Conservation (phyloP, 176 grass and related monocot genomes). For the Phoenix roebelenii region DNA sequence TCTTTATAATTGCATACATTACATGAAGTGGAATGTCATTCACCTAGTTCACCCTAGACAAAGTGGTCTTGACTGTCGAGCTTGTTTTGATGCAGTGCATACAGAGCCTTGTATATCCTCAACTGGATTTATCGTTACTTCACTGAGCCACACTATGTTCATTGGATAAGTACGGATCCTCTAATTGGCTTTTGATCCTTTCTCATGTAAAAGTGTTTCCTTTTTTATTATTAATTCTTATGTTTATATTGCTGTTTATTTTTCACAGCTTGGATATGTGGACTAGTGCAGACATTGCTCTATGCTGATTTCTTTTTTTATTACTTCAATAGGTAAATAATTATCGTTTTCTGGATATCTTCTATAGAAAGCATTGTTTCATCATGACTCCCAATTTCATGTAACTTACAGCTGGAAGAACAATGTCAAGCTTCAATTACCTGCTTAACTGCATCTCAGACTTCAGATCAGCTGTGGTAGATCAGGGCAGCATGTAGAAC, state of each 20-base stretch:
- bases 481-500: too few species aligned
- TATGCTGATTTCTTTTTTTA: slow-evolving; percentile 98
- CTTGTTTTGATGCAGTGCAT: slow-evolving; percentile 61
- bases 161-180: slow-evolving; percentile 80
- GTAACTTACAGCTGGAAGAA: slow-evolving; percentile 81
- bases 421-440: slow-evolving; percentile 19
- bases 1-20: too few species aligned
- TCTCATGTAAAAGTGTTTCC: background rate
- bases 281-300: slow-evolving; percentile 68
- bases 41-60: too few species aligned
- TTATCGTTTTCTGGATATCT: background rate
- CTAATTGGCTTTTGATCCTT: background rate
- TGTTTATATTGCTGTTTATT: background rate
- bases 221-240: background rate
- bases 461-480: too few species aligned
- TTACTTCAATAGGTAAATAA: slow-evolving; percentile 76
- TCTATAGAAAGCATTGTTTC: slow-evolving; percentile 7
- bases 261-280: slow-evolving; percentile 68
- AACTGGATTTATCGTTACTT: slow-evolving; percentile 94
- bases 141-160: slow-evolving; percentile 69
- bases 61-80: slow-evolving; percentile 5
- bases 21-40: too few species aligned
- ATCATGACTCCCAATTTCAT: slow-evolving; percentile 13
- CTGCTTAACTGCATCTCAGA: too few species aligned
- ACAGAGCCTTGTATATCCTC: slow-evolving; percentile 79